Evolutionary conservation across 2,329 filamentous ascomycete species (phyloP).

Genomic region (Diplodia seriata): DNA sequence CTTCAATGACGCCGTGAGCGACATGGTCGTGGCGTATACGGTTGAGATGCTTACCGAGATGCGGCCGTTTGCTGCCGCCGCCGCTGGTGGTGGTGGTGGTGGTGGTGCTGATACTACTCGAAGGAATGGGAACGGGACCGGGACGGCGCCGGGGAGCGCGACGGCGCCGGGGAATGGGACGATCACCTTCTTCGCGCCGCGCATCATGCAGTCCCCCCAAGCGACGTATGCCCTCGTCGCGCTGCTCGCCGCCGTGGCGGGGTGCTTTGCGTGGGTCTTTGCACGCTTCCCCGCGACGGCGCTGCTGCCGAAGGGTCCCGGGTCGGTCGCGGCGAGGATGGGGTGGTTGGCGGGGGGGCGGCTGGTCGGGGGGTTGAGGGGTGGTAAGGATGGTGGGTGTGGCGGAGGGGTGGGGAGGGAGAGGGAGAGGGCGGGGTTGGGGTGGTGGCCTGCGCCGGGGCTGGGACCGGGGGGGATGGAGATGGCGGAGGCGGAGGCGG

Average conservation of each 20-base stretch:
- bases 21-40: background rate
- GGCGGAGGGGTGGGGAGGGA: too few relatives aligned
- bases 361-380: constrained; percentile 6
- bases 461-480: too few relatives aligned
- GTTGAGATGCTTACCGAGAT: constrained; percentile 3
- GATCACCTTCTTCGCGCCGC: background rate
- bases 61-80: background rate
- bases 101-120: too few relatives aligned
- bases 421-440: too few relatives aligned
- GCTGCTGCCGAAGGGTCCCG: background rate
- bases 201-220: background rate
- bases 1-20: background rate
- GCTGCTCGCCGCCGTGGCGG: background rate
- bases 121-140: too few relatives aligned
- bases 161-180: too few relatives aligned
- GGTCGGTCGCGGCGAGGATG: background rate
- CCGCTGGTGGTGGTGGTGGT: too few relatives aligned
- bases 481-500: too few relatives aligned
- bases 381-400: too few relatives aligned
- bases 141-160: too few relatives aligned
- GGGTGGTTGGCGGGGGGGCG: background rate
- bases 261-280: constrained; percentile 2
- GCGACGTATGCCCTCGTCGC: background rate
- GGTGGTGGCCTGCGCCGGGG: too few relatives aligned
- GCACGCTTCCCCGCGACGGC: background rate